Evolutionary conservation across 768 basidiomycete genomes (phyloP).

Genomic region (Lyophyllum decastes): DNA sequence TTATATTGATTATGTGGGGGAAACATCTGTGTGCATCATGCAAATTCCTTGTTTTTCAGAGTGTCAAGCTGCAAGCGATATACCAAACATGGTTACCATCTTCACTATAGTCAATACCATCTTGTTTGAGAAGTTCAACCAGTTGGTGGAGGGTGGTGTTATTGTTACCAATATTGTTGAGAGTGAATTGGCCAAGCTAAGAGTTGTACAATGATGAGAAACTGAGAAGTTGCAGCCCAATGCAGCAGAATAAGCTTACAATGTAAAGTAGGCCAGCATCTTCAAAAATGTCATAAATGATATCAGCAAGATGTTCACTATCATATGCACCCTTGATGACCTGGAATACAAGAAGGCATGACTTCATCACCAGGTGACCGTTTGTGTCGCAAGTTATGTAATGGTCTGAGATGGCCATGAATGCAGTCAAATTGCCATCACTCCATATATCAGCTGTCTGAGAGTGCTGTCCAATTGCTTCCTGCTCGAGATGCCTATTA

Average conservation of each 20-base stretch:
- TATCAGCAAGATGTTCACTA: constrained; percentile 14
- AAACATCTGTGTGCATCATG: constrained; percentile 22
- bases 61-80: too few relatives aligned
- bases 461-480: constrained; percentile 25
- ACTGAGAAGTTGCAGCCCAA: too few relatives aligned
- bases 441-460: constrained; percentile 38
- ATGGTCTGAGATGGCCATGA: constrained; percentile 33
- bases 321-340: constrained; percentile 29
- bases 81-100: too few relatives aligned
- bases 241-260: not conserved
- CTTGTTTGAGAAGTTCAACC: constrained; percentile 5
- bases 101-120: constrained; percentile 14
- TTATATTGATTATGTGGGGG: constrained; percentile 27
- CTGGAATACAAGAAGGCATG: constrained; percentile 30
- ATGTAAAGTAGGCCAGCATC: not conserved
- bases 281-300: not conserved
- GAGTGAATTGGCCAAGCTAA: constrained; percentile 19
- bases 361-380: constrained; percentile 20
- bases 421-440: constrained; percentile 21
- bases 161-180: constrained; percentile 38
- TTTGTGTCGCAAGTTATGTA: constrained; percentile 17
- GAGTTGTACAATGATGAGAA: not conserved
- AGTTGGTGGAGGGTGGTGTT: constrained; percentile 29
- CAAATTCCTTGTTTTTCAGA: too few relatives aligned
- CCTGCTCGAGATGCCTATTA: constrained; percentile 14